These are phyloP conservation scores for Teunomyces tritomae DNA, from an alignment of 805 yeast species.

Conservation along the genomic window DNA sequence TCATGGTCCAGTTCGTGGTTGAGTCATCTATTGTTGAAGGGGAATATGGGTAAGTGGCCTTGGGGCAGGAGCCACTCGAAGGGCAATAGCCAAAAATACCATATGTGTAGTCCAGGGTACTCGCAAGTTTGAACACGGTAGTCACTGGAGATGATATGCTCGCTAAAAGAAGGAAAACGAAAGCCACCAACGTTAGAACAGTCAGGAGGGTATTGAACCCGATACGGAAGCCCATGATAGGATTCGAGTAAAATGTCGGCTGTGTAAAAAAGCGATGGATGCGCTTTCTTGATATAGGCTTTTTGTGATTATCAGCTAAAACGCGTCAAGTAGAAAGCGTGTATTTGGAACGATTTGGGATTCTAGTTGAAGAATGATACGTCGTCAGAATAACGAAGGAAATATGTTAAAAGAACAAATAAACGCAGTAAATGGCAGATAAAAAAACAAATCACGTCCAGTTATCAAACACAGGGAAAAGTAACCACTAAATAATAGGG, in stretches of 20 bases:
- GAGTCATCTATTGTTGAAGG: slow-evolving; percentile 28
- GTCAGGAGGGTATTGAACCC: slow-evolving; percentile 39
- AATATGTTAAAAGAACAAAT: not conserved
- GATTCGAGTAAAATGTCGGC: too few species aligned
- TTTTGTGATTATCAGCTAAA: not conserved
- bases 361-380: not conserved
- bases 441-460: not conserved
- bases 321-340: not conserved
- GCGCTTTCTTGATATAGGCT: not conserved
- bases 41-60: slow-evolving; percentile 45
- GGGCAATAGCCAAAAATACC: slow-evolving; percentile 71
- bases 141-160: slow-evolving; percentile 62
- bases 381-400: not conserved
- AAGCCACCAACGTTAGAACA: slow-evolving; percentile 48
- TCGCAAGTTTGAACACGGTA: slow-evolving; percentile 46
- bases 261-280: not conserved
- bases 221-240: slow-evolving; percentile 14
- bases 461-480: not conserved
- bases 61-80: slow-evolving; percentile 34
- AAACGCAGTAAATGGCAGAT: not conserved
- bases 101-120: slow-evolving; percentile 44
- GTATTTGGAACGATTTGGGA: not conserved
- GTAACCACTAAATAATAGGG: not conserved
- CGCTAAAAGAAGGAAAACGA: slow-evolving; percentile 62
- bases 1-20: slow-evolving; percentile 49